Evolutionary conservation across 108 stramenopile species (phyloP), one percentile per base, ranked within the genome.

Genomic region (Nitzschia sp.): DNA sequence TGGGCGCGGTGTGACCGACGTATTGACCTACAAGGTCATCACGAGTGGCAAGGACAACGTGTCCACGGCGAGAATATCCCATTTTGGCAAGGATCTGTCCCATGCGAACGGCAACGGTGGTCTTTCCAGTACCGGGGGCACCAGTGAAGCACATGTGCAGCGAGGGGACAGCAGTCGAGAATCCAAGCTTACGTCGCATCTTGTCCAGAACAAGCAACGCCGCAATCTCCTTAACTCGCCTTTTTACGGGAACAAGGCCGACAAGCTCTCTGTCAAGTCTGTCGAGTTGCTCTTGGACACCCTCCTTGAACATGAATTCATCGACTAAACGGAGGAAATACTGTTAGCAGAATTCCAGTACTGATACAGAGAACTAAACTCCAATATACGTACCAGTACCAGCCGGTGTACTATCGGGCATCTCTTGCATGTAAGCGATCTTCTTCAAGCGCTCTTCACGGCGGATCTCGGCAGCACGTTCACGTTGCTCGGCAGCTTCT

Each of bases 91-190:
- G 94, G 70, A 98, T 96, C 79, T 98, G 95, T 66, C 98, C 98
- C 96, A 98, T 97, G 54, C 97, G 92, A 59, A 97, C 86, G 36
- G 98, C 98, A 35, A 97, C 98, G 42, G 98, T 98, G 53, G 98
- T 98, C 92, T 98, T 98, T 45, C 98, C 98, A 55, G 98, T 98
- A 69, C 98, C 98, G 25, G 98, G 96, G 31, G 96, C 96, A 59
- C 98, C 98, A 70, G 94, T 95, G 85, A 98, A 98, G 80, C 88
- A 91, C 97, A 98, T 98, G 92, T 98, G 97, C 30, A 98, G 95
- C 28, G 93, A 95, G n/a, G 97, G 97, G 31, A 98, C 97, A 46
- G 91, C 79, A 21, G 97, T 98, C 78, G 97, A 95, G 77, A 98
- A 96, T 51, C 97, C 97, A 66, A 98, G 90, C 82, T 96, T 96